Percentiles rank a stretch among this genome's conserved stretches.
phyloP scores from a whole-genome alignment of 768 basidiomycete genomes.

The Hericium coralloides region DNA sequence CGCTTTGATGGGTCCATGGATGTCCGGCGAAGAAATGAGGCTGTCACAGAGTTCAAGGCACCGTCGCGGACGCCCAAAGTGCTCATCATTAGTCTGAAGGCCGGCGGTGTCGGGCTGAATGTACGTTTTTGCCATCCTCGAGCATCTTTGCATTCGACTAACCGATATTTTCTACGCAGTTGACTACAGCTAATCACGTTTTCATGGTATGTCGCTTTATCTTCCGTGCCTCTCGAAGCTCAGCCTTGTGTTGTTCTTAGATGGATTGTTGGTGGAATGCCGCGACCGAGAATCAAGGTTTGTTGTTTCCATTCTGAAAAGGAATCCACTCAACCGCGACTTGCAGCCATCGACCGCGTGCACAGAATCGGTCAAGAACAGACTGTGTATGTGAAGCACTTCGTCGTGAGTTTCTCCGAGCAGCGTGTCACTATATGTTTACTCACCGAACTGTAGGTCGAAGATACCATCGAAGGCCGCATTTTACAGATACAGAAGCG shows the following conservation, averaged over 20 bases:
- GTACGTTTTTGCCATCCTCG: conserved; percentile 23
- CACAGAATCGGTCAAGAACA: conserved; percentile 80
- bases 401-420: conserved; percentile 46
- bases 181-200: conserved; percentile 77
- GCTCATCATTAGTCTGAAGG: conserved; percentile 73
- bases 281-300: conserved; percentile 74
- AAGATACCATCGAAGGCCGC: conserved; percentile 70
- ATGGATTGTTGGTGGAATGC: conserved; percentile 96
- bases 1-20: conserved; percentile 94
- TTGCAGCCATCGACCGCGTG: conserved; percentile 71
- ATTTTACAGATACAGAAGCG: conserved; percentile 78
- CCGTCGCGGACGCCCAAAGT: conserved; percentile 66
- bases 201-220: conserved; percentile 53
- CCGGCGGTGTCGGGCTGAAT: conserved; percentile 89
- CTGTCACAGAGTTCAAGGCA: conserved; percentile 70
- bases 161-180: conserved; percentile 23
- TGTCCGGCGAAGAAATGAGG: conserved; percentile 67
- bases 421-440: neutral
- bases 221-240: neutral
- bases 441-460: conserved; percentile 33
- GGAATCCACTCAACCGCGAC: neutral
- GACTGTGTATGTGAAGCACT: conserved; percentile 77
- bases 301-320: neutral
- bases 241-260: conserved; percentile 25
- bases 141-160: no score